Conservation (phyloP, 192 early-diverging fungal genomes). For the Gamsiella multidivaricata region DNA sequence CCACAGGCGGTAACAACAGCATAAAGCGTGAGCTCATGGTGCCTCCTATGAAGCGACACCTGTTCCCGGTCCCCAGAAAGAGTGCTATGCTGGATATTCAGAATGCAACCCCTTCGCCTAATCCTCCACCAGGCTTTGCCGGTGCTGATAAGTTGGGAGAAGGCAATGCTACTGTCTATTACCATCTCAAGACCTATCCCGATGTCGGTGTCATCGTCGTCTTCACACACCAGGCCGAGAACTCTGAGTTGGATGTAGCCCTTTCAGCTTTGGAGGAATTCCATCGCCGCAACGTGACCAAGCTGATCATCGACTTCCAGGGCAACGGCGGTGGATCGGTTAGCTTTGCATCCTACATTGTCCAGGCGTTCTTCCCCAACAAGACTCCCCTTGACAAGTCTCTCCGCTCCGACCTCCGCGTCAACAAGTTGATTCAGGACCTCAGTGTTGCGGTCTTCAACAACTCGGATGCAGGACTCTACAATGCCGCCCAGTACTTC, state of each 20-base stretch:
- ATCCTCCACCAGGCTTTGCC: neutral
- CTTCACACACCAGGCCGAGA: neutral
- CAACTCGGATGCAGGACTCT: neutral
- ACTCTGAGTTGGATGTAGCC: neutral
- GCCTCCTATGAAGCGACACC: neutral
- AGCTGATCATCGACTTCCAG: constrained; percentile 32
- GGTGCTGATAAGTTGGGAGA: neutral
- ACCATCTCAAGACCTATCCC: constrained; percentile 11
- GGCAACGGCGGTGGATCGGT: constrained; percentile 22
- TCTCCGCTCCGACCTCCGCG: neutral
- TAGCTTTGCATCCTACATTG: constrained; percentile 5
- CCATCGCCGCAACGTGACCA: neutral
- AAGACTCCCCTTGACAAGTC: neutral
- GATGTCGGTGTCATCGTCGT: constrained; percentile 37
- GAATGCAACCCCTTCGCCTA: neutral
- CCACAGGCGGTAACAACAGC: neutral
- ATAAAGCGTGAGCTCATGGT: neutral
- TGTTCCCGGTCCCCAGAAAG: neutral
- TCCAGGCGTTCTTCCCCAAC: constrained; percentile 20
- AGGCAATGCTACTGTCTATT: constrained; percentile 15
- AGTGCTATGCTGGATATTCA: neutral
- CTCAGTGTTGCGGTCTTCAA: neutral
- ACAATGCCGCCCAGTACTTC: neutral
- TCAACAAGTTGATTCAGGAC: neutral
- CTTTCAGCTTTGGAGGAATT: neutral